Percentiles rank a stretch among this genome's conserved stretches.
Conservation (phyloP, 805 yeast genomes). For the Clavispora asparagi region DNA sequence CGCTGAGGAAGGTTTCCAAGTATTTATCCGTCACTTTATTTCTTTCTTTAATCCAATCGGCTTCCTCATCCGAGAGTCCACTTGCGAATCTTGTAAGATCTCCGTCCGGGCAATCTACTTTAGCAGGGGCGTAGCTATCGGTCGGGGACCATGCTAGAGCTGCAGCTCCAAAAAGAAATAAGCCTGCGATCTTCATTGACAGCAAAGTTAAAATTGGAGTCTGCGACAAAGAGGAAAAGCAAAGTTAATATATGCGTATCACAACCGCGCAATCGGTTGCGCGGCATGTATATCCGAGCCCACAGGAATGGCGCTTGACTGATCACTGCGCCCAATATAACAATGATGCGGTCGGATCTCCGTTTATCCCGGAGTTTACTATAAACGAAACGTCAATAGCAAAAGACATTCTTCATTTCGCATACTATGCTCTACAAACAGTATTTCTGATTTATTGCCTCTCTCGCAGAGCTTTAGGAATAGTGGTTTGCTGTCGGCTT, state of each 20-base stretch:
- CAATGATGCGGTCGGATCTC: no score
- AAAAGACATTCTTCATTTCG: no score
- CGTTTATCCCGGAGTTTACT: no score
- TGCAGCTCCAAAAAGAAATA: conserved; percentile 8
- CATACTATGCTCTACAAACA: no score
- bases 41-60: conserved; percentile 12
- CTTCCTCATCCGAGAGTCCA: conserved; percentile 7
- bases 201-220: not conserved
- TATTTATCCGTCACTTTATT: conserved; percentile 40
- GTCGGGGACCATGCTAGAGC: conserved; percentile 11
- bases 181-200: conserved; percentile 4
- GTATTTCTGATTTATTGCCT: no score
- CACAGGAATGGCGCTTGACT: not conserved
- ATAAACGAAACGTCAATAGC: no score
- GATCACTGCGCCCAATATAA: no score
- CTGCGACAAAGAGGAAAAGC: not conserved
- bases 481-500: no score
- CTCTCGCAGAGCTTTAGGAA: no score
- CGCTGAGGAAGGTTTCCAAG: conserved; percentile 41
- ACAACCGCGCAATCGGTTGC: not conserved
- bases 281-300: not conserved
- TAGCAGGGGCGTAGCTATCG: conserved; percentile 15
- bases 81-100: conserved; percentile 10
- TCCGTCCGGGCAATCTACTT: conserved; percentile 12
- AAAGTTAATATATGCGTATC: not conserved